Conservation (phyloP, 306 rosid genomes). For the Casuarina equisetifolia region DNA sequence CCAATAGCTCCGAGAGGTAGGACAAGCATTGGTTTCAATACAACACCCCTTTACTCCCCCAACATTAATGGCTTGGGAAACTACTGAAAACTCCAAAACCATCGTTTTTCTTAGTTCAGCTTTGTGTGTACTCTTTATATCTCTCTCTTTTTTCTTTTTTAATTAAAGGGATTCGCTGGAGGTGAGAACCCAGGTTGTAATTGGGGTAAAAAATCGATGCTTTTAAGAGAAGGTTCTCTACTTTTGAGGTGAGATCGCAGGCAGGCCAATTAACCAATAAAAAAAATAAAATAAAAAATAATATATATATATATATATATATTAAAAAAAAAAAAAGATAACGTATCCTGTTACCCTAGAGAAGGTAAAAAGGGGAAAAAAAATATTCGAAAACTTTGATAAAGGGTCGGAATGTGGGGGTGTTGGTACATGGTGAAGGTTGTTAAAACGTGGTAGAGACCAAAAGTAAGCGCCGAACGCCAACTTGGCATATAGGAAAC, state of each 20-base stretch:
- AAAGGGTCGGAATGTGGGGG: not conserved
- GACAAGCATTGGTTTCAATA: no score
- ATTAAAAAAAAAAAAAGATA: not conserved
- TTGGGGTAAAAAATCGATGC: not conserved
- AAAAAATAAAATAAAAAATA: not conserved
- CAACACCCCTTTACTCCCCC: no score
- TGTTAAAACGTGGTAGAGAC: not conserved
- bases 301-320: no score
- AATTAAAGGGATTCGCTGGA: not conserved
- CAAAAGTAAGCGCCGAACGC: not conserved
- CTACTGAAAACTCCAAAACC: no score
- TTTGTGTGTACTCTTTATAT: not conserved
- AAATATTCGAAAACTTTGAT: not conserved
- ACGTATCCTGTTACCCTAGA: not conserved
- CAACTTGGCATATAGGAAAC: not conserved
- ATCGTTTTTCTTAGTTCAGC: no score
- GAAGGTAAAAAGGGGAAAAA: not conserved
- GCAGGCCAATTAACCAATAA: not conserved
- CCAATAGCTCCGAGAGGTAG: no score
- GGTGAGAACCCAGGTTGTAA: not conserved
- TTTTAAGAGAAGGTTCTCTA: not conserved
- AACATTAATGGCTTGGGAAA: no score
- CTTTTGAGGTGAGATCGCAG: constrained; percentile 14
- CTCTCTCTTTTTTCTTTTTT: not conserved
- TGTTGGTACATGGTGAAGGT: not conserved